Conservation (phyloP, 495 filamentous ascomycete genomes). For the Penicillium tannophilum region DNA sequence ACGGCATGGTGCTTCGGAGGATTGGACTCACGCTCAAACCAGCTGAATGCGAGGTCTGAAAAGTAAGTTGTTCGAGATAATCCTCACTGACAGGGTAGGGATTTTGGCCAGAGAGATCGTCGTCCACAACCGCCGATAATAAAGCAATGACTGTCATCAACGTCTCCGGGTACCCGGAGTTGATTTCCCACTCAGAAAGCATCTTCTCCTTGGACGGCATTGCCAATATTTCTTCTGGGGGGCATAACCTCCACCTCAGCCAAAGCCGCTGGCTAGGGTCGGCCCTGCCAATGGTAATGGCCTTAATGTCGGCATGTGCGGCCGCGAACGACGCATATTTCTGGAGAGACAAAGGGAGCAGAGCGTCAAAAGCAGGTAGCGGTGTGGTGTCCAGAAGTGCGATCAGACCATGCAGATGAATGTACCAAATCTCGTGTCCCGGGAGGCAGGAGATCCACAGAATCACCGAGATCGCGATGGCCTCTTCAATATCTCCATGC, state of each 20-base stretch:
- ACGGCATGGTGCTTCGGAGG: background rate
- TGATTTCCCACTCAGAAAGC: constrained; percentile 1
- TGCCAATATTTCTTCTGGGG: background rate
- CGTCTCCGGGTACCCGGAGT: background rate
- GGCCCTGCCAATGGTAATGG: background rate
- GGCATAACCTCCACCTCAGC: background rate
- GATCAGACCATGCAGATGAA: constrained; percentile 1
- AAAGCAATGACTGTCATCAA: constrained; percentile 1
- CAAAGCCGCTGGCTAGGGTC: constrained; percentile 1
- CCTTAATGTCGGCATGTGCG: background rate
- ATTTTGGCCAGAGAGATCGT: background rate
- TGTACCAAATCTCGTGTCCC: background rate
- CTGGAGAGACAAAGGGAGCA: background rate
- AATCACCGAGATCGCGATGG: background rate
- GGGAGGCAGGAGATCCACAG: background rate
- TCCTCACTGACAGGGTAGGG: background rate
- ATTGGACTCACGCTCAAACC: background rate
- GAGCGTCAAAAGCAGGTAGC: background rate
- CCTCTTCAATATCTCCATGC: constrained; percentile 2
- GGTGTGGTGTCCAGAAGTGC: background rate
- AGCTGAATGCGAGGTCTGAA: background rate
- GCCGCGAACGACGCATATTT: background rate
- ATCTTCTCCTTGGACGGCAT: background rate
- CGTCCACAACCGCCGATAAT: background rate
- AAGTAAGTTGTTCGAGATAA: background rate